A percentile compares a stretch with the other conserved stretches of the same genome.
Conservation (phyloP, 176 grass and related monocot genomes). For the Metroxylon sagu region DNA sequence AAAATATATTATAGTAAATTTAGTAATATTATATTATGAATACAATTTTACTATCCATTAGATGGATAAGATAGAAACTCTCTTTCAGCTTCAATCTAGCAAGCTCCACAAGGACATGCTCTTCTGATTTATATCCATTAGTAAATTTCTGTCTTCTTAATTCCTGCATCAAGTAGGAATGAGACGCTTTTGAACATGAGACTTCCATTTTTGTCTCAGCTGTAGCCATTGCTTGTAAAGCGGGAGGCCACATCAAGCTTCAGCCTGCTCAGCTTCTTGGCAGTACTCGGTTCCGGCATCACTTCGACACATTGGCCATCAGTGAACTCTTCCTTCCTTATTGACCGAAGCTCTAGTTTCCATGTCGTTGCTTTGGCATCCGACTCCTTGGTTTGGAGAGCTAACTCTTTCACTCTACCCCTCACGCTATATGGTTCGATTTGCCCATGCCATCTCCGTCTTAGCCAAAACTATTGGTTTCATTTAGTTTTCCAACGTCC, state of each 20-base stretch:
- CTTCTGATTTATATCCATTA: constrained; percentile 78
- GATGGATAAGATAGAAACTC: too few species aligned
- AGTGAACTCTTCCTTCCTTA: neutral
- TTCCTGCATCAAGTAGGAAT: constrained; percentile 40
- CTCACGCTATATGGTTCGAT: constrained; percentile 38
- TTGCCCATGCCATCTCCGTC: constrained; percentile 38
- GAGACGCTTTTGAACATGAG: constrained; percentile 38
- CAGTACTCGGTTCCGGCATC: constrained; percentile 38
- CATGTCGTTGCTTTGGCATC: constrained; percentile 30
- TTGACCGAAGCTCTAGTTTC: constrained; percentile 18
- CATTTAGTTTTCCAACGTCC: constrained; percentile 27
- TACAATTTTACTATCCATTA: too few species aligned
- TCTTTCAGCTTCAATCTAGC: constrained; percentile 80
- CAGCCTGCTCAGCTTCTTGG: constrained; percentile 49
- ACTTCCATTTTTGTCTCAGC: constrained; percentile 71
- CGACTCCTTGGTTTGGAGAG: constrained; percentile 39
- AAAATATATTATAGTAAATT: too few species aligned
- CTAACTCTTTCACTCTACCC: constrained; percentile 29
- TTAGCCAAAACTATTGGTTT: constrained; percentile 39
- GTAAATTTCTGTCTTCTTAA: constrained; percentile 44
- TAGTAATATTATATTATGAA: too few species aligned
- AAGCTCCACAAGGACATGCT: constrained; percentile 91
- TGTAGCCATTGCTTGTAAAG: constrained; percentile 45
- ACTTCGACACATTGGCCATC: constrained; percentile 23
- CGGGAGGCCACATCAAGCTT: constrained; percentile 40